Percentiles rank a stretch among this genome's conserved stretches.
phyloP scores from a whole-genome alignment of 129 eudicot genomes.

The Calendula officinalis region DNA sequence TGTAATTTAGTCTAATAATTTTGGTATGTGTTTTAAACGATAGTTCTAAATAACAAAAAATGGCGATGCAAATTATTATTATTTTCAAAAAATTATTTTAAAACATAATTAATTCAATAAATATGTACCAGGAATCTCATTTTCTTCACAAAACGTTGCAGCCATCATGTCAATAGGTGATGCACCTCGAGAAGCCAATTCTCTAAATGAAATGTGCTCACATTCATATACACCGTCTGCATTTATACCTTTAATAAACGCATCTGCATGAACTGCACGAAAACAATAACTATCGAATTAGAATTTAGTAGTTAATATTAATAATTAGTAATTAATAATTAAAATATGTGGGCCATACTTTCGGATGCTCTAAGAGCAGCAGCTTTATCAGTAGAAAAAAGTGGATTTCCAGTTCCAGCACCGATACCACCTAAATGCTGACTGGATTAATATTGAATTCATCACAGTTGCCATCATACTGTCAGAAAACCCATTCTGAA shows the following conservation, averaged over 20 bases:
- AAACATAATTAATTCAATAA: not conserved
- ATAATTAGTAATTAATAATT: not conserved
- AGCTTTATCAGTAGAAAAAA: constrained; percentile 87
- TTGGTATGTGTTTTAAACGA: too few species aligned
- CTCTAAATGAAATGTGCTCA: constrained; percentile 88
- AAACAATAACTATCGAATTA: not conserved
- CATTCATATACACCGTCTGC: constrained; percentile 60
- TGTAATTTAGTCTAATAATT: too few species aligned
- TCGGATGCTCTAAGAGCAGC: constrained; percentile 97
- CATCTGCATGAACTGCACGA: constrained; percentile 82
- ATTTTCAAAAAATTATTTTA: not conserved
- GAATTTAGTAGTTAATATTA: not conserved
- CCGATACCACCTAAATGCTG: constrained; percentile 95
- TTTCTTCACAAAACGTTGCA: constrained; percentile 78
- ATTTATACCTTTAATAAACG: constrained; percentile 78
- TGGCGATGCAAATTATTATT: too few species aligned
- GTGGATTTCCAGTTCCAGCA: constrained; percentile 90
- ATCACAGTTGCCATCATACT: constrained; percentile 97
- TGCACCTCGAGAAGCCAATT: constrained; percentile 70
- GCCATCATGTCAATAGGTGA: constrained; percentile 91
- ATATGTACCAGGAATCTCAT: constrained; percentile 67
- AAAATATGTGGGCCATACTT: constrained; percentile 38
- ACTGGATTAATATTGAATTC: constrained; percentile 84
- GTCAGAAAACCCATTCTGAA: constrained; percentile 2
- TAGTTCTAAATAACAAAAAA: too few species aligned